Evolutionary conservation across 352 stramenopile species (phyloP).

Genomic region (Pythium angustatum): DNA sequence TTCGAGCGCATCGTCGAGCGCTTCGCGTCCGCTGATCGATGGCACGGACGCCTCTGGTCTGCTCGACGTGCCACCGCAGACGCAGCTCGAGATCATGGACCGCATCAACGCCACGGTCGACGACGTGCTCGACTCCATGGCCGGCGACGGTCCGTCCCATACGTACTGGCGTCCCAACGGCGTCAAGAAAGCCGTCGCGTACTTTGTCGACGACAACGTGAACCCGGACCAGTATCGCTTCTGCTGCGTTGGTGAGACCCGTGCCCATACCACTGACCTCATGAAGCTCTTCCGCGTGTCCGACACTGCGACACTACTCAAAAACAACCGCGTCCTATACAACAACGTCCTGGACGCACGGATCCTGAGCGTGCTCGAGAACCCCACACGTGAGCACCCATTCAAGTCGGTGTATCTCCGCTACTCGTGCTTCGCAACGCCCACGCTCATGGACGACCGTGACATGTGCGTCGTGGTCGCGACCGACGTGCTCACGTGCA

Average conservation of each 20-base stretch:
- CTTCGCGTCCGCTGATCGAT: background rate
- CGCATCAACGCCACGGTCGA: slow-evolving; percentile 33
- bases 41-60: background rate
- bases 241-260: slow-evolving; percentile 50
- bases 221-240: slow-evolving; percentile 51
- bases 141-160: slow-evolving; percentile 31
- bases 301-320: slow-evolving; percentile 36
- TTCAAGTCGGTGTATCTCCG: slow-evolving; percentile 36
- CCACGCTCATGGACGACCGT: slow-evolving; percentile 39
- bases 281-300: slow-evolving; percentile 55
- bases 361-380: slow-evolving; percentile 41
- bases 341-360: slow-evolving; percentile 49
- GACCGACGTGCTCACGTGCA: slow-evolving; percentile 26
- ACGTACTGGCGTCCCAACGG: slow-evolving; percentile 50
- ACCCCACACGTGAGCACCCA: slow-evolving; percentile 41
- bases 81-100: slow-evolving; percentile 23
- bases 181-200: slow-evolving; percentile 45
- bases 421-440: slow-evolving; percentile 38
- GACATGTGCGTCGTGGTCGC: slow-evolving; percentile 49
- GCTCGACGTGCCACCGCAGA: slow-evolving; percentile 26
- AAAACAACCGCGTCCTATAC: slow-evolving; percentile 47
- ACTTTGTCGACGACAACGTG: slow-evolving; percentile 51
- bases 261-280: slow-evolving; percentile 40
- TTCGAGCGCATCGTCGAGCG: background rate
- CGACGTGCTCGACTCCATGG: slow-evolving; percentile 48